These are phyloP conservation scores for Prunus campanulata DNA, from an alignment of 306 rosid species.

Conservation along the genomic window DNA sequence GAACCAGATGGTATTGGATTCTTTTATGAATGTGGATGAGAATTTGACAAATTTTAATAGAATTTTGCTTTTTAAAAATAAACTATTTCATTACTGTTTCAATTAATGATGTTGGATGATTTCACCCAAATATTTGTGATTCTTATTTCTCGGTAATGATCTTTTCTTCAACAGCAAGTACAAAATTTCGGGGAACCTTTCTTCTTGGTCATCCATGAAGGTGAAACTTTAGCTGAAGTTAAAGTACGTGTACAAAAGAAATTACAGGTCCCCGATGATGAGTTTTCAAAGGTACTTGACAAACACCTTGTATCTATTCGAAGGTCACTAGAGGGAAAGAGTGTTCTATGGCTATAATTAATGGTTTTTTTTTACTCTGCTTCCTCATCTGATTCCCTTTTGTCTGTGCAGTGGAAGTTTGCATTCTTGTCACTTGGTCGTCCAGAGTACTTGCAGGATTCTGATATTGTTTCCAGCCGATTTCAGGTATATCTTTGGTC, in stretches of 20 bases:
- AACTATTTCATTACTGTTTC: neutral
- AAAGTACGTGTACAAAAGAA: constrained; percentile 79
- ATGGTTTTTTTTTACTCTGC: neutral
- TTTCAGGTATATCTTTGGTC: constrained; percentile 62
- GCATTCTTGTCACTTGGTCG: constrained; percentile 86
- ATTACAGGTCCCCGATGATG: constrained; percentile 84
- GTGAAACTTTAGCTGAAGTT: constrained; percentile 81
- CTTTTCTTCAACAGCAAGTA: constrained; percentile 53
- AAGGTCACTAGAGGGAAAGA: neutral
- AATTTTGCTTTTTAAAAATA: neutral
- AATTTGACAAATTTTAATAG: neutral
- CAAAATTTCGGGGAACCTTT: constrained; percentile 96
- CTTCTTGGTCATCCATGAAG: constrained; percentile 76
- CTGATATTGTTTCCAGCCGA: constrained; percentile 66
- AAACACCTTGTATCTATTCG: neutral
- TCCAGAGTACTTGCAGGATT: constrained; percentile 88
- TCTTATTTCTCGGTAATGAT: constrained; percentile 5
- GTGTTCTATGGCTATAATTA: neutral
- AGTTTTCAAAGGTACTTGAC: constrained; percentile 64
- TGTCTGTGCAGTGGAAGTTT: constrained; percentile 74
- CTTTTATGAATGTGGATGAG: neutral
- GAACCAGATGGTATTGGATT: constrained; percentile 58
- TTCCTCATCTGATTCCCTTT: neutral
- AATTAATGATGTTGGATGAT: neutral
- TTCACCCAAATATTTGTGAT: neutral